Percentiles rank a stretch among this genome's conserved stretches.
phyloP scores from a whole-genome alignment of 306 rosid species.

The Lablab purpureus region DNA sequence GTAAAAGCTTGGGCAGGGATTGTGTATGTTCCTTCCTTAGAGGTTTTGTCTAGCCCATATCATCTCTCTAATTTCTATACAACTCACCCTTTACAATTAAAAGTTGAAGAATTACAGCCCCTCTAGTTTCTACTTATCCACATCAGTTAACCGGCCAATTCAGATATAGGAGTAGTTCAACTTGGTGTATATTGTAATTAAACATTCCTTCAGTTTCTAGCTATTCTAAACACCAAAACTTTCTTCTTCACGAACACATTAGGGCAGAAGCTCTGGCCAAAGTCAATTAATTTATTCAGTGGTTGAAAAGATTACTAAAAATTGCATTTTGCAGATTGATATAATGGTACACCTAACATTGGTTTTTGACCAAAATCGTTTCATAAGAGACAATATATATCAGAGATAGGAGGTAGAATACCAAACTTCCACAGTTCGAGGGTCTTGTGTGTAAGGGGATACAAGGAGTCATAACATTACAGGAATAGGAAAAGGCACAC shows the following conservation, averaged over 20 bases:
- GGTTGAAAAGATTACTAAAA: background rate
- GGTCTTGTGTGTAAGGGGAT: background rate
- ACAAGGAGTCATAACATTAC: background rate
- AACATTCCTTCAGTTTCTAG: background rate
- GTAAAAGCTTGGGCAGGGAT: background rate
- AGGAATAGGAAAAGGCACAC: background rate
- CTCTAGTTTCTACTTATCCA: background rate
- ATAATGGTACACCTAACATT: too few species aligned
- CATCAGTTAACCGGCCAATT: background rate
- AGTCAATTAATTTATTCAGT: background rate
- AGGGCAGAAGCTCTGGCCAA: background rate
- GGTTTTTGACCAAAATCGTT: background rate
- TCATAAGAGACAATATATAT: background rate
- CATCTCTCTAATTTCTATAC: background rate
- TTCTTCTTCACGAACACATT: background rate
- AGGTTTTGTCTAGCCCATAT: background rate
- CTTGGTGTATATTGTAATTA: background rate
- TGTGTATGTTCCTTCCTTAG: background rate
- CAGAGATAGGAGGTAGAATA: background rate
- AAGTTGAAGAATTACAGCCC: background rate
- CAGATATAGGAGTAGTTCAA: background rate
- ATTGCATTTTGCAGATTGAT: background rate
- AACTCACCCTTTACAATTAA: background rate
- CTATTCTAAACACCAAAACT: background rate
- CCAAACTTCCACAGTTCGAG: background rate